Percentiles rank a stretch among this genome's conserved stretches.
These are phyloP conservation scores for Knufia fluminis DNA, from an alignment of 2,329 filamentous ascomycete genomes.

Conservation along the genomic window DNA sequence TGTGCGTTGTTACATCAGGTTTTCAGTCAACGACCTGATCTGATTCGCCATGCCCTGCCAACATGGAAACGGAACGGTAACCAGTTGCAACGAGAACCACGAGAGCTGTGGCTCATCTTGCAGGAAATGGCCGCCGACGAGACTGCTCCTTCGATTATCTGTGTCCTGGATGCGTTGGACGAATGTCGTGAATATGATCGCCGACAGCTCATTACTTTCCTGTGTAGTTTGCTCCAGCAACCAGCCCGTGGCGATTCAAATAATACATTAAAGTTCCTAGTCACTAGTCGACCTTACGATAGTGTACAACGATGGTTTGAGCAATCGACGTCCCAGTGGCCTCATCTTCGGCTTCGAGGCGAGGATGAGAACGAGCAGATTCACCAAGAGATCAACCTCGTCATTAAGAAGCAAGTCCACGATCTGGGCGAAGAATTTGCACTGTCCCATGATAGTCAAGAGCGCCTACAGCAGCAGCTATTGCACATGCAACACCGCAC, in stretches of 20 bases:
- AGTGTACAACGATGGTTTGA: conserved; percentile 19
- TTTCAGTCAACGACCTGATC: conserved; percentile 21
- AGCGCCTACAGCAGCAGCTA: conserved; percentile 1
- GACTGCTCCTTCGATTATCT: conserved; percentile 13
- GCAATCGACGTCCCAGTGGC: conserved; percentile 4
- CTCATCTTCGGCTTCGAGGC: conserved; percentile 14
- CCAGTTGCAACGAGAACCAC: conserved; percentile 12
- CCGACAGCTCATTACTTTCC: conserved; percentile 10
- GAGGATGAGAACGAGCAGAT: conserved; percentile 19
- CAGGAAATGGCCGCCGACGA: conserved; percentile 8
- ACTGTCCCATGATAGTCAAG: not conserved
- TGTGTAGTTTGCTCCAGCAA: conserved; percentile 7
- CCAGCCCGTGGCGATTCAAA: not conserved
- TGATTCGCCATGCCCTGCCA: conserved; percentile 21
- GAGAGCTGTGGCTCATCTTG: conserved; percentile 17
- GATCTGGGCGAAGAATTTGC: conserved; percentile 5
- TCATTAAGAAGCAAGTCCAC: conserved; percentile 16
- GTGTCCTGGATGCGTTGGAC: conserved; percentile 25
- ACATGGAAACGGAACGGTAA: conserved; percentile 14
- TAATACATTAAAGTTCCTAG: conserved; percentile 15
- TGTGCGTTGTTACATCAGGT: conserved; percentile 32
- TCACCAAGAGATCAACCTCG: conserved; percentile 19
- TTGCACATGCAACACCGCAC: conserved; percentile 22
- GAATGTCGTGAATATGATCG: conserved; percentile 19
- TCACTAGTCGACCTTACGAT: conserved; percentile 25